Conservation (phyloP, 2,329 filamentous ascomycete genomes). For the Penicillium sp. region DNA sequence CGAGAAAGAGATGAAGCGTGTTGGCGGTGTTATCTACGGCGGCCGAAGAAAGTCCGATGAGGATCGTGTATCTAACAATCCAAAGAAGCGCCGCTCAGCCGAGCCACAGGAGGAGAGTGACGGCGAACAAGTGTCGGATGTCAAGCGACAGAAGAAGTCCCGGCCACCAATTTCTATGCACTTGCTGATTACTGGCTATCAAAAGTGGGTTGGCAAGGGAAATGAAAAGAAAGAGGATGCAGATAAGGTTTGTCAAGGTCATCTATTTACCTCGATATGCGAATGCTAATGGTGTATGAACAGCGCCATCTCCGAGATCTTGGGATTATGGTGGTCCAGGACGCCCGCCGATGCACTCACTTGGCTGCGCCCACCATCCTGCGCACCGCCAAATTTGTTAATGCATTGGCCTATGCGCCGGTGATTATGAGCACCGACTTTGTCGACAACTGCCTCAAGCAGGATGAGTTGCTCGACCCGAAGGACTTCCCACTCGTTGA, state of each 20-base stretch:
- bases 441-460: conserved; percentile 76
- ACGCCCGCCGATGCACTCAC: conserved; percentile 78
- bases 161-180: conserved; percentile 72
- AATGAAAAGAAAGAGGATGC: conserved; percentile 74
- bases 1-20: conserved; percentile 90
- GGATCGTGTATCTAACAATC: conserved; percentile 41
- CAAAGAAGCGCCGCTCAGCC: conserved; percentile 52
- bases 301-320: conserved; percentile 81
- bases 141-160: conserved; percentile 68
- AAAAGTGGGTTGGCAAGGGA: conserved; percentile 72
- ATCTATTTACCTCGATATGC: conserved; percentile 7
- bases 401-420: conserved; percentile 80
- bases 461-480: conserved; percentile 68
- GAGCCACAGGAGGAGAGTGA: conserved; percentile 57
- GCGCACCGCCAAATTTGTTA: conserved; percentile 92
- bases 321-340: conserved; percentile 79
- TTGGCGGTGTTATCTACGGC: conserved; percentile 68
- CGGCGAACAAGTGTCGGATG: conserved; percentile 62
- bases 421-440: conserved; percentile 78
- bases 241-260: conserved; percentile 70
- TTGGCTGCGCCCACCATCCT: conserved; percentile 86
- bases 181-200: conserved; percentile 83
- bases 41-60: conserved; percentile 56
- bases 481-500: conserved; percentile 74
- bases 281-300: conserved; percentile 24